A percentile compares a stretch with the other conserved stretches of the same genome.
Evolutionary conservation across 176 grass and related monocot species (phyloP).

Genomic region (Poa pratensis): DNA sequence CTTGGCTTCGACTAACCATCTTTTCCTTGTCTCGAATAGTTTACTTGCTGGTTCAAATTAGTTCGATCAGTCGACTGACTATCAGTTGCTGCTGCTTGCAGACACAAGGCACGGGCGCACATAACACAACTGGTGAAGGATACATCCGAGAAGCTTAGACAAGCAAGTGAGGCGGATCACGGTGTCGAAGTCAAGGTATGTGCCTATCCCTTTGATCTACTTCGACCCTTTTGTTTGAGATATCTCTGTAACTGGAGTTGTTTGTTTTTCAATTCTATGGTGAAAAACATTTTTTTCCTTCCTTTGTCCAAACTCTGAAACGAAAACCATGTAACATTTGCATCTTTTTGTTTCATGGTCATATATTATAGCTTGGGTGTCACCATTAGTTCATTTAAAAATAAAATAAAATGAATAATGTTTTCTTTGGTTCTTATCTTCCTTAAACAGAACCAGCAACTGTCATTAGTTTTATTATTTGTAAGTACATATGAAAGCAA

Average conservation of each 20-base stretch:
- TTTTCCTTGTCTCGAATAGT: background rate
- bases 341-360: background rate
- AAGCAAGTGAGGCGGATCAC: conserved; percentile 92
- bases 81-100: conserved; percentile 39
- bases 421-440: background rate
- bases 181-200: conserved; percentile 78
- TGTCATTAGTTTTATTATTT: background rate
- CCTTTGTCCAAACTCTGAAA: background rate
- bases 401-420: background rate
- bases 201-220: background rate
- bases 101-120: conserved; percentile 80
- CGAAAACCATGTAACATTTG: background rate
- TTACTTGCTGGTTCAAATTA: background rate
- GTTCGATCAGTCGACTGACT: background rate
- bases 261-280: background rate
- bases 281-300: background rate
- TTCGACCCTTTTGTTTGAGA: background rate
- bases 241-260: background rate
- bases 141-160: conserved; percentile 91
- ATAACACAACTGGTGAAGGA: conserved; percentile 88
- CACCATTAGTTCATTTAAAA: background rate
- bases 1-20: background rate
- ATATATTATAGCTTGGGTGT: background rate
- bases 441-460: background rate
- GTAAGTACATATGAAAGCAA: background rate